These are phyloP conservation scores for Tuber borchii DNA, from an alignment of 495 filamentous ascomycete species.

Conservation along the genomic window DNA sequence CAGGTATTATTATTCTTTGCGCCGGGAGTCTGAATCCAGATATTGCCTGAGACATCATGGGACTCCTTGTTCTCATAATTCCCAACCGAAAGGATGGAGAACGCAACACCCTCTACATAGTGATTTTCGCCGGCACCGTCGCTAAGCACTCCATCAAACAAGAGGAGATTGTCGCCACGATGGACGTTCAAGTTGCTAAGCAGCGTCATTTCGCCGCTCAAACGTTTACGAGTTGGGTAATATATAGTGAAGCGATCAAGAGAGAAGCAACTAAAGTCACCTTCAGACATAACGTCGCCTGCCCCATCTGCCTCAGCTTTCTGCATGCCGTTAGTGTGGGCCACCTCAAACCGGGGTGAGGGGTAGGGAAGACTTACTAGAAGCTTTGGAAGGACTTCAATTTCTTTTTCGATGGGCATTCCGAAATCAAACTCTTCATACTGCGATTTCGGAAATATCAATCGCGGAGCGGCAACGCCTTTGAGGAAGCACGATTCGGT, in stretches of 20 bases:
- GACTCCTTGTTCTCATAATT: slow-evolving; percentile 52
- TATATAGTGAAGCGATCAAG: slow-evolving; percentile 53
- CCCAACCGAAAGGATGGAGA: slow-evolving; percentile 56
- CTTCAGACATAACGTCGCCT: background rate
- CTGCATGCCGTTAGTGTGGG: slow-evolving; percentile 3
- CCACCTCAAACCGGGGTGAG: background rate
- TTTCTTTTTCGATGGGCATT: slow-evolving; percentile 39
- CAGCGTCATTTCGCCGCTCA: slow-evolving; percentile 48
- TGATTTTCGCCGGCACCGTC: slow-evolving; percentile 41
- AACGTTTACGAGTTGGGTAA: slow-evolving; percentile 42
- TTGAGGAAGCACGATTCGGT: background rate
- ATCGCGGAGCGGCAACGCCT: slow-evolving; percentile 16
- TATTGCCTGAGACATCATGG: slow-evolving; percentile 48
- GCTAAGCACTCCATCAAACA: slow-evolving; percentile 57
- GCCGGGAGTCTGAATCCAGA: slow-evolving; percentile 57
- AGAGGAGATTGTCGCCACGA: slow-evolving; percentile 42
- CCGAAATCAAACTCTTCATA: slow-evolving; percentile 39
- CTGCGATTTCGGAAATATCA: slow-evolving; percentile 44
- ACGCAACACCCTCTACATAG: slow-evolving; percentile 53
- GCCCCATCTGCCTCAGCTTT: background rate
- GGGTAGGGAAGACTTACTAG: slow-evolving; percentile 27
- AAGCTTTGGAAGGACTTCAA: slow-evolving; percentile 34
- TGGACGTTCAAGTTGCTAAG: slow-evolving; percentile 50
- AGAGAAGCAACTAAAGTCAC: slow-evolving; percentile 46
- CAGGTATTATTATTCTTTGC: slow-evolving; percentile 48